Evolutionary conservation across 768 basidiomycete species (phyloP), one percentile per base, ranked within the genome.

Genomic region (Tylopilus subfusipes): DNA sequence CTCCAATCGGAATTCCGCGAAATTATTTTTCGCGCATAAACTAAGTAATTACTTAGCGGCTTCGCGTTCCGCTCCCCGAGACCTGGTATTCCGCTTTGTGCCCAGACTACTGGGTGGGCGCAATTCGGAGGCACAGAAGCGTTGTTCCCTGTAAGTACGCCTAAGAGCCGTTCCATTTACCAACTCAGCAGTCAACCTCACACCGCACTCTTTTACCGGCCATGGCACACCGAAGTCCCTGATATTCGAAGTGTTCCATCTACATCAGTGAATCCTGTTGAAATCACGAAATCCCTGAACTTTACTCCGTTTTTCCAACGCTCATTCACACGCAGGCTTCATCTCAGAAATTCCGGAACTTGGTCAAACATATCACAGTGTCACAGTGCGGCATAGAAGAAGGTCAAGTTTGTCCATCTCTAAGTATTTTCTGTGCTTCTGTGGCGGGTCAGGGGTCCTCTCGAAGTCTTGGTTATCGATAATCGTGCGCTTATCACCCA

Each of bases 381-480:
- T 60, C 55, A 54, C 52, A 56, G 47, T 45, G 44, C 58, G 54
- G 56, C 43, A 59, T 38, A 49, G 58, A 64, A 67, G 60, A 24
- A 49, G 14, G 49, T 47, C 59, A 36, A 63, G 50, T 57, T 56
- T 34, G 53, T 56, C 53, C 44, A 57, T 46, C 62, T 66, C 64
- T 57, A 51, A 53, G 54, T 64, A 52, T 52, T 61, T 58, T 47
- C 56, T 42, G 46, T 51, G 57, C 56, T 69, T 67, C 67, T 69
- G 58, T 69, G 58, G 63, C 63, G 56, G 49, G 58, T 56, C 55
- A 57, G 56, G 55, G 59, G 55, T 29, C 44, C 33, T 45, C 43
- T 57, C 42, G 63, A 68, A 57, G 58, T 50, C 50, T 42, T 57
- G 58, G 55, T 40, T 45, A 63, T 66, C 55, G 63, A 71, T 64